Percentiles rank a stretch among this genome's conserved stretches.
These are phyloP conservation scores for Deuterostichococcus epilithicus DNA, from an alignment of 139 green algal species.

Conservation along the genomic window DNA sequence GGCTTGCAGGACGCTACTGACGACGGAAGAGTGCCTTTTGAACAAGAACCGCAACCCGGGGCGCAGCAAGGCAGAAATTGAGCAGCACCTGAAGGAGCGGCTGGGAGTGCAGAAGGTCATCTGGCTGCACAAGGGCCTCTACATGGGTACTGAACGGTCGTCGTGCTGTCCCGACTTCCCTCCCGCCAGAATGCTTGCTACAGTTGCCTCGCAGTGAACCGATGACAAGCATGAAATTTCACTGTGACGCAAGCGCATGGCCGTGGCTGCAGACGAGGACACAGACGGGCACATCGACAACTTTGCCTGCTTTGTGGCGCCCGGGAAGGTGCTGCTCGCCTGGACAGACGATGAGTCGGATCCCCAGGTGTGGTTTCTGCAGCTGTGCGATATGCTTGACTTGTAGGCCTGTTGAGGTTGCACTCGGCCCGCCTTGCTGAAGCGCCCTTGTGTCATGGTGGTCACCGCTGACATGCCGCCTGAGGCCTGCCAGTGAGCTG, in stretches of 20 bases:
- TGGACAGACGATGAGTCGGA: conserved; percentile 69
- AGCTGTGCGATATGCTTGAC: not conserved
- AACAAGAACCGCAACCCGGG: conserved; percentile 69
- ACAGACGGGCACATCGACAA: conserved; percentile 80
- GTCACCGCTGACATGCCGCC: too few species aligned
- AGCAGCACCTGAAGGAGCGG: conserved; percentile 50
- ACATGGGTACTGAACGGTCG: not conserved
- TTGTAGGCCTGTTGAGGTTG: too few species aligned
- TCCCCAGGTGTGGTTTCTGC: conserved; percentile 25
- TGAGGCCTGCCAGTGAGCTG: too few species aligned
- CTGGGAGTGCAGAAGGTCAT: conserved; percentile 63
- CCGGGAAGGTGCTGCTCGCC: conserved; percentile 62
- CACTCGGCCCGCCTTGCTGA: too few species aligned
- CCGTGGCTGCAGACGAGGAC: conserved; percentile 31
- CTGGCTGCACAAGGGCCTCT: conserved; percentile 63
- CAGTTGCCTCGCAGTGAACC: too few species aligned
- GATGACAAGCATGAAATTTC: too few species aligned
- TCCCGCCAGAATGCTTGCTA: too few species aligned
- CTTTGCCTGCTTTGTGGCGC: conserved; percentile 64
- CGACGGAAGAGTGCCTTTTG: conserved; percentile 77
- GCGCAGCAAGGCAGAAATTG: conserved; percentile 57
- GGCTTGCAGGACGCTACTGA: conserved; percentile 56
- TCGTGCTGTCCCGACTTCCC: too few species aligned
- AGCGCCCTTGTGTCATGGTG: too few species aligned
- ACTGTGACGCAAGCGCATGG: too few species aligned